Evolutionary conservation across 2,329 filamentous ascomycete species (phyloP).

Genomic region (Fusarium zealandicum): DNA sequence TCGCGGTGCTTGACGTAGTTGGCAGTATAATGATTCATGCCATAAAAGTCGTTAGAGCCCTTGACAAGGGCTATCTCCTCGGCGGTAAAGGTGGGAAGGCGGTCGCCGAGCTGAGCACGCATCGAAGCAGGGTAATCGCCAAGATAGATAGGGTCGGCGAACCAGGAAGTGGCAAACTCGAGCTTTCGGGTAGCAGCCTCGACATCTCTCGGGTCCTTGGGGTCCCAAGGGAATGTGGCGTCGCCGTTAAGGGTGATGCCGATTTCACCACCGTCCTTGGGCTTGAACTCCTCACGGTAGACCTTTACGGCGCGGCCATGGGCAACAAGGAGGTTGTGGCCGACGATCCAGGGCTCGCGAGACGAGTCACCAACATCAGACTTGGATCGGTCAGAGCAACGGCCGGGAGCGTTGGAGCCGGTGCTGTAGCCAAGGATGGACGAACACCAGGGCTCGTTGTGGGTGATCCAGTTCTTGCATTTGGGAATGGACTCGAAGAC

Average conservation of each 20-base stretch:
- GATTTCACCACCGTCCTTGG: slow-evolving; percentile 75
- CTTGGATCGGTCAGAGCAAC: slow-evolving; percentile 76
- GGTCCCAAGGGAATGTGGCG: slow-evolving; percentile 83
- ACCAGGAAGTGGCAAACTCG: slow-evolving; percentile 89
- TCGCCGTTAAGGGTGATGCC: slow-evolving; percentile 90
- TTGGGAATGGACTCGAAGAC: slow-evolving; percentile 77
- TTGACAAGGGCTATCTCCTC: slow-evolving; percentile 78
- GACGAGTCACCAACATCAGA: slow-evolving; percentile 75
- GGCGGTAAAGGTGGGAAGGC: slow-evolving; percentile 75
- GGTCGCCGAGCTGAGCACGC: slow-evolving; percentile 79
- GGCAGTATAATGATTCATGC: slow-evolving; percentile 93
- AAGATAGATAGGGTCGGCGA: slow-evolving; percentile 85
- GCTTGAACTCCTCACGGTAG: slow-evolving; percentile 84
- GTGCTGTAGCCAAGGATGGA: slow-evolving; percentile 80
- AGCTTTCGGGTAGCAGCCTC: slow-evolving; percentile 82
- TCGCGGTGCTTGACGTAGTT: slow-evolving; percentile 82
- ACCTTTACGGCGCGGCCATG: slow-evolving; percentile 82
- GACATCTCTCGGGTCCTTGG: slow-evolving; percentile 75
- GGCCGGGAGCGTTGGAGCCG: slow-evolving; percentile 83
- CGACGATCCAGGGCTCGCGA: slow-evolving; percentile 82
- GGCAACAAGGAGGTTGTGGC: slow-evolving; percentile 80
- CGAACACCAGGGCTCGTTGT: slow-evolving; percentile 90
- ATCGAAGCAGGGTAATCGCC: slow-evolving; percentile 86
- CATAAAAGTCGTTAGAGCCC: slow-evolving; percentile 92
- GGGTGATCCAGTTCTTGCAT: slow-evolving; percentile 89